Evolutionary conservation across 768 basidiomycete genomes (phyloP).

Genomic region (Pulveroboletus sp.): DNA sequence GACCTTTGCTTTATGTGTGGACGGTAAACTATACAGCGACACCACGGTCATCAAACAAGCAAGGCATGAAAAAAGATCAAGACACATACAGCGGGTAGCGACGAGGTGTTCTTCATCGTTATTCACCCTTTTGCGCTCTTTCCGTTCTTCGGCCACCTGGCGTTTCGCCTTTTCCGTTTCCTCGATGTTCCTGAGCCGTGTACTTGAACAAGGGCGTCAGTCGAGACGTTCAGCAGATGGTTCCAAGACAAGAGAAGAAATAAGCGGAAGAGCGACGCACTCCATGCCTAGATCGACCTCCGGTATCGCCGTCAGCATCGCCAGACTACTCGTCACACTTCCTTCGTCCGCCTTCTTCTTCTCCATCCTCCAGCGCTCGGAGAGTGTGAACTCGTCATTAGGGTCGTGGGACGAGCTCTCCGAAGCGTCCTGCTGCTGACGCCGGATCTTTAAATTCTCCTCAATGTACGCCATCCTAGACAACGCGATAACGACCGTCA

Average conservation of each 20-base stretch:
- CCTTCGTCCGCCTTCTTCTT: slow-evolving; percentile 73
- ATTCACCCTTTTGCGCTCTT: slow-evolving; percentile 48
- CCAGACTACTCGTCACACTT: slow-evolving; percentile 85
- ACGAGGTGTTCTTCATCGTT: slow-evolving; percentile 81
- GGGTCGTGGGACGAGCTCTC: slow-evolving; percentile 41
- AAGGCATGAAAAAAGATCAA: background rate
- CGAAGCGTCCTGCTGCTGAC: slow-evolving; percentile 48
- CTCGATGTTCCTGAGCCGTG: slow-evolving; percentile 91
- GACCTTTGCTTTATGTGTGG: slow-evolving; percentile 80
- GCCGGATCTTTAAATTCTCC: slow-evolving; percentile 77
- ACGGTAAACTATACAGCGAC: slow-evolving; percentile 59
- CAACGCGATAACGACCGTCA: background rate
- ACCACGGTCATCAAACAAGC: background rate
- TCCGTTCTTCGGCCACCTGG: slow-evolving; percentile 67
- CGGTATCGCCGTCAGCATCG: slow-evolving; percentile 97
- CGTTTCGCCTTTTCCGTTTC: slow-evolving; percentile 97
- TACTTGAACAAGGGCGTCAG: slow-evolving; percentile 37
- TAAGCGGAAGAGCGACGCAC: slow-evolving; percentile 45
- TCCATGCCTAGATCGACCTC: slow-evolving; percentile 99
- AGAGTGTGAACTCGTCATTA: slow-evolving; percentile 74
- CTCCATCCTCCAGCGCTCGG: slow-evolving; percentile 59
- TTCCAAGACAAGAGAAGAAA: background rate
- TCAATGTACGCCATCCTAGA: slow-evolving; percentile 94
- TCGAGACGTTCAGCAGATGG: too few species aligned
- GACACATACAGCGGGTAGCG: slow-evolving; percentile 75